Percentiles rank a stretch among this genome's conserved stretches.
phyloP scores from a whole-genome alignment of 768 basidiomycete genomes.

The Termitomyces titanicus region DNA sequence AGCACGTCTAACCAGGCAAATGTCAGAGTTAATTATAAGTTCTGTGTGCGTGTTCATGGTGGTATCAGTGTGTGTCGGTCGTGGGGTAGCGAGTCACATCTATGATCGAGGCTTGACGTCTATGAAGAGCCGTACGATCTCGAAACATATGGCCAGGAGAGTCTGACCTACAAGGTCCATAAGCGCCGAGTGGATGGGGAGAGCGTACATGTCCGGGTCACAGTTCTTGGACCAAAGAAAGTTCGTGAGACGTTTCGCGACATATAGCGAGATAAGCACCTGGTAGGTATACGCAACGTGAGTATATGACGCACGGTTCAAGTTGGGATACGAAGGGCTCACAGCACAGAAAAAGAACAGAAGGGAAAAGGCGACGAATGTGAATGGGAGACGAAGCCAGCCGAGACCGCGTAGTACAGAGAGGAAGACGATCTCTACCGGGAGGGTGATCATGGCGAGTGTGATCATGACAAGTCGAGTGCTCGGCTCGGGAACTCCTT shows the following conservation, averaged over 20 bases:
- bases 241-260: conserved; percentile 65
- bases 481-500: conserved; percentile 31
- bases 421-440: conserved; percentile 77
- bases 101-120: neutral
- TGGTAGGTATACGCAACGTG: conserved; percentile 24
- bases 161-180: conserved; percentile 85
- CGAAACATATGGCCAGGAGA: conserved; percentile 73
- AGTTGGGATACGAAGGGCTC: conserved; percentile 27
- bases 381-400: conserved; percentile 71
- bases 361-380: conserved; percentile 67
- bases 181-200: conserved; percentile 88
- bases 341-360: conserved; percentile 77
- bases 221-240: conserved; percentile 74
- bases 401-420: conserved; percentile 58
- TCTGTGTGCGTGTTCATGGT: neutral
- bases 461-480: conserved; percentile 59
- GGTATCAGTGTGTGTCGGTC: neutral
- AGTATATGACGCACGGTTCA: neutral
- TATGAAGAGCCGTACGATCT: conserved; percentile 48
- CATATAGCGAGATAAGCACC: conserved; percentile 66
- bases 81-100: neutral
- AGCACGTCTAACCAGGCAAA: no score
- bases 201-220: conserved; percentile 90
- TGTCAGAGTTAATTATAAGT: neutral
- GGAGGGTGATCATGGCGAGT: conserved; percentile 73